A percentile compares a stretch with the other conserved stretches of the same genome.
Evolutionary conservation across 2,329 filamentous ascomycete species (phyloP).

Genomic region (Parastagonospora avenae): DNA sequence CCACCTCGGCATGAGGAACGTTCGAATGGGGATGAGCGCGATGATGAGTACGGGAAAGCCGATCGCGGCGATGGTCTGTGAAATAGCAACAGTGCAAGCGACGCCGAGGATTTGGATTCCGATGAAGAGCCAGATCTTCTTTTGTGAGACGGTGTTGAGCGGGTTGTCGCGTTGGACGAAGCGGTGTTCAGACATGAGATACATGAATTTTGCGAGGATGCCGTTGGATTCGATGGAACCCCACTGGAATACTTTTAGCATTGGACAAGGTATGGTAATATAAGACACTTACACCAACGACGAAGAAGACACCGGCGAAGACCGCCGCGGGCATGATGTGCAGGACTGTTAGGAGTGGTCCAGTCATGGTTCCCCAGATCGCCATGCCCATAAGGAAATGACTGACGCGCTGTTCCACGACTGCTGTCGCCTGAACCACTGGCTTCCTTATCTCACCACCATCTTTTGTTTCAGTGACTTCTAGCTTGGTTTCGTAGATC

Average conservation of each 20-base stretch:
- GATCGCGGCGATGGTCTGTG: constrained; percentile 62
- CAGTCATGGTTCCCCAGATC: constrained; percentile 60
- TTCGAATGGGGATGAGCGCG: constrained; percentile 60
- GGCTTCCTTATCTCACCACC: constrained; percentile 52
- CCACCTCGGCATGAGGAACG: constrained; percentile 54
- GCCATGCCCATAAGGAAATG: constrained; percentile 61
- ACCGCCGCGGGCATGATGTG: constrained; percentile 59
- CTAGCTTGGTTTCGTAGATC: constrained; percentile 39
- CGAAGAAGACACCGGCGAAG: constrained; percentile 61
- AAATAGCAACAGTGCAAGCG: constrained; percentile 58
- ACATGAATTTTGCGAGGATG: constrained; percentile 56
- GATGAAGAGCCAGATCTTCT: constrained; percentile 56
- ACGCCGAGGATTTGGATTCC: constrained; percentile 56
- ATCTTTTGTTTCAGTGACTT: constrained; percentile 48
- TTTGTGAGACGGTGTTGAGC: constrained; percentile 49
- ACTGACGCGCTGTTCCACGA: constrained; percentile 59
- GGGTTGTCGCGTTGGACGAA: constrained; percentile 56
- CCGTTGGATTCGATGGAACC: constrained; percentile 54
- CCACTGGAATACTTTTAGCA: constrained; percentile 36
- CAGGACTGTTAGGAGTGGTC: constrained; percentile 56
- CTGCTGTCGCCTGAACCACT: constrained; percentile 50
- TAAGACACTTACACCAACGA: constrained; percentile 52
- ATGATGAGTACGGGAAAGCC: constrained; percentile 63
- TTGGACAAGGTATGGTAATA: background rate
- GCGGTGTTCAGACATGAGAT: constrained; percentile 52